Conservation (phyloP, 2,329 filamentous ascomycete genomes). For the Paecilomyces fulvus region DNA sequence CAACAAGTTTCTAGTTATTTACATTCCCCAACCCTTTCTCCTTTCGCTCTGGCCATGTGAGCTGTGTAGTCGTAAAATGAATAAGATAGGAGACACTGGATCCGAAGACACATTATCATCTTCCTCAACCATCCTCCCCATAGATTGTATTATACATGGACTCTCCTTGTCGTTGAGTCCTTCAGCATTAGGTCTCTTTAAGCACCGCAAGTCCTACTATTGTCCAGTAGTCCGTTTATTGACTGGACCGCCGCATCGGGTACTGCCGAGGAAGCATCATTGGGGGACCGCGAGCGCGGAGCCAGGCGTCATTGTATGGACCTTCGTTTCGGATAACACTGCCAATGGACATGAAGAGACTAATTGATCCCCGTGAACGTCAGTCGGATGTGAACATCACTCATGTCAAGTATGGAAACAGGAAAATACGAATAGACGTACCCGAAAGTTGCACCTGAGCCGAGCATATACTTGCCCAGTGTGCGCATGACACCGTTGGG, state of each 20-base stretch:
- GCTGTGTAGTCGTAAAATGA: not conserved
- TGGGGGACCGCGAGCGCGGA: constrained; percentile 63
- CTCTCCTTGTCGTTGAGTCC: not conserved
- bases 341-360: constrained; percentile 98
- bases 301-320: constrained; percentile 68
- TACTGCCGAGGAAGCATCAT: constrained; percentile 53
- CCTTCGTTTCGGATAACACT: constrained; percentile 91
- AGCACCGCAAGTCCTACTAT: not conserved
- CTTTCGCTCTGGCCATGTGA: not conserved
- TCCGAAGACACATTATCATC: not conserved
- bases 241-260: constrained; percentile 18
- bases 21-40: not conserved
- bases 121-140: not conserved
- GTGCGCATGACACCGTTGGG: constrained; percentile 90
- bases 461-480: constrained; percentile 92
- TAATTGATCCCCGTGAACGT: constrained; percentile 18
- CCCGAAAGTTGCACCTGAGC: constrained; percentile 94
- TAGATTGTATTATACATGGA: not conserved
- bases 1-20: not conserved
- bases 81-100: not conserved
- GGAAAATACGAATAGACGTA: constrained; percentile 40
- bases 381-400: constrained; percentile 1
- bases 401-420: not conserved
- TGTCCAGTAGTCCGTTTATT: not conserved
- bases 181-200: not conserved